Percentiles rank a stretch among this genome's conserved stretches.
Conservation (phyloP, 2,329 filamentous ascomycete species). For the Xylogone sp. region DNA sequence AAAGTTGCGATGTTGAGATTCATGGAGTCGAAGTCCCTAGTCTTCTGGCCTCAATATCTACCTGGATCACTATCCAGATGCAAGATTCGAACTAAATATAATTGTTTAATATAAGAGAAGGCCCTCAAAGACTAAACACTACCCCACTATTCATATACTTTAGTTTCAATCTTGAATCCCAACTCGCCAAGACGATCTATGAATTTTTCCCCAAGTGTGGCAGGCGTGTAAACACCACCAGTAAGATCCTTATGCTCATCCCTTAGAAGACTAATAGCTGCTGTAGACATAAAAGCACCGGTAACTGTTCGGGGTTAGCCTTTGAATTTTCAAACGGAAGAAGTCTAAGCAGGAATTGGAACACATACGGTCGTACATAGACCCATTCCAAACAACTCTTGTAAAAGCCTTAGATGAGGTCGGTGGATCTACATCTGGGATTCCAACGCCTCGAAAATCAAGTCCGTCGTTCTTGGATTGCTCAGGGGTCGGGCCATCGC, state of each 20-base stretch:
- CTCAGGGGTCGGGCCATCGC: constrained; percentile 51
- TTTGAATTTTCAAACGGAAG: not conserved
- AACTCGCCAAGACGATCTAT: constrained; percentile 57
- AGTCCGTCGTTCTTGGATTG: constrained; percentile 53
- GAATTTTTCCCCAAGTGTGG: constrained; percentile 64
- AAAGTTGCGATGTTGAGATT: no score
- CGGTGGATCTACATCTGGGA: constrained; percentile 47
- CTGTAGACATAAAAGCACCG: constrained; percentile 59
- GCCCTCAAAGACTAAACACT: no score
- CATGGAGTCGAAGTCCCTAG: no score
- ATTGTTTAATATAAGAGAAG: no score
- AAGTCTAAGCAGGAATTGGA: not conserved
- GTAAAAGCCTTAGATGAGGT: constrained; percentile 41
- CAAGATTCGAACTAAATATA: no score
- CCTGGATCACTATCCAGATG: no score
- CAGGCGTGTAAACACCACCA: constrained; percentile 69
- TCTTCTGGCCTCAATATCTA: no score
- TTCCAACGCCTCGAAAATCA: constrained; percentile 61
- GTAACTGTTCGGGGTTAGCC: constrained; percentile 48
- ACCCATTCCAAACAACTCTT: constrained; percentile 53
- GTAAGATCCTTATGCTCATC: constrained; percentile 52
- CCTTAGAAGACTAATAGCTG: constrained; percentile 60
- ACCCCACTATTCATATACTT: constrained; percentile 36
- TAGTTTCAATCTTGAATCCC: constrained; percentile 61
- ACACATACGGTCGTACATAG: constrained; percentile 60